Conservation (phyloP, 305 asterid genomes). For the Andrographis paniculata region DNA sequence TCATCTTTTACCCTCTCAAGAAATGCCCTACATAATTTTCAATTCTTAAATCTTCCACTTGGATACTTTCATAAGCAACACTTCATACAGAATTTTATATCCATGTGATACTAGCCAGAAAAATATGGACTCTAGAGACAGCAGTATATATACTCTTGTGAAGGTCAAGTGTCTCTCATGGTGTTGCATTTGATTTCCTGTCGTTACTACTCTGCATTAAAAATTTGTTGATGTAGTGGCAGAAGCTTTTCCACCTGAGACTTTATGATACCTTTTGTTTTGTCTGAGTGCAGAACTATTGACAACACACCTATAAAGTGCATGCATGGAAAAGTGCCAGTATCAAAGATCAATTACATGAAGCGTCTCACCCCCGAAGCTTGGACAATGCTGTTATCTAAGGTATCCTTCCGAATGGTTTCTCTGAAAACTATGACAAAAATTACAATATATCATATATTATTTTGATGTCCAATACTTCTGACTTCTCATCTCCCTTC, state of each 20-base stretch:
- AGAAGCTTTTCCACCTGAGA: slow-evolving; percentile 12
- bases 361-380: slow-evolving; percentile 89
- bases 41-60: not conserved
- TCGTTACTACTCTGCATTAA: too few relatives aligned
- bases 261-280: slow-evolving; percentile 10
- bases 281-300: slow-evolving; percentile 54
- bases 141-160: too few relatives aligned
- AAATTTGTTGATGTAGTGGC: not conserved
- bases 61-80: slow-evolving; percentile 8
- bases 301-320: slow-evolving; percentile 83
- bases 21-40: not conserved
- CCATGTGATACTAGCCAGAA: slow-evolving; percentile 3
- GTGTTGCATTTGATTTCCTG: too few relatives aligned
- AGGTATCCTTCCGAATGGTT: slow-evolving; percentile 42
- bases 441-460: too few relatives aligned
- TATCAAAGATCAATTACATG: slow-evolving; percentile 57
- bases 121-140: slow-evolving; percentile 1
- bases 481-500: too few relatives aligned
- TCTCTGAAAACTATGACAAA: slow-evolving; percentile 17
- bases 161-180: too few relatives aligned
- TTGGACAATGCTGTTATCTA: slow-evolving; percentile 65
- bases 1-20: slow-evolving; percentile 7
- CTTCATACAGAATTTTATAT: slow-evolving; percentile 5
- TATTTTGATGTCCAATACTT: too few relatives aligned
- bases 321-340: slow-evolving; percentile 81